These are phyloP conservation scores for Orbilia brochopaga DNA, from an alignment of 2,329 filamentous ascomycete species.

Conservation along the genomic window DNA sequence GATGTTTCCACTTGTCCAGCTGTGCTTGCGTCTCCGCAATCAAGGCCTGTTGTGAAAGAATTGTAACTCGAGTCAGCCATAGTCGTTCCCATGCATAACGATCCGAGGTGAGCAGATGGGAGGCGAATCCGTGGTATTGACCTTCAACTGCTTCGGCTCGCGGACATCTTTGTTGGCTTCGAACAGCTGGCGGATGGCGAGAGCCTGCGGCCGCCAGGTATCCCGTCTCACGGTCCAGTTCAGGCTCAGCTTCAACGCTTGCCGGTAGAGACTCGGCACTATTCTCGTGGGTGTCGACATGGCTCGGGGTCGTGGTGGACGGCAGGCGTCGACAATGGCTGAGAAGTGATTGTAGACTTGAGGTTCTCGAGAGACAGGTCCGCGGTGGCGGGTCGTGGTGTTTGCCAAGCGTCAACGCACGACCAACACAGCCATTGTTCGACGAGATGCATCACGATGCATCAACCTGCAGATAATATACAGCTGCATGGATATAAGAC, in stretches of 20 bases:
- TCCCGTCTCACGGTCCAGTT: conserved; percentile 95
- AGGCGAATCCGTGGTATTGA: conserved; percentile 58
- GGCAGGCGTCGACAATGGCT: not conserved
- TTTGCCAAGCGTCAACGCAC: too few relatives aligned
- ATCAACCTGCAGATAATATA: too few relatives aligned
- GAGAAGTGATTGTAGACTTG: not conserved
- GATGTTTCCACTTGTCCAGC: conserved; percentile 94
- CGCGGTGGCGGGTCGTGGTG: too few relatives aligned
- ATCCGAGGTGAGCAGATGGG: conserved; percentile 2
- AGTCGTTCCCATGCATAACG: not conserved
- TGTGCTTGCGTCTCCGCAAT: conserved; percentile 86
- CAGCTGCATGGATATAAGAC: too few relatives aligned
- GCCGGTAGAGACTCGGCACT: conserved; percentile 72
- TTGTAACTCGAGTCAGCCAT: conserved; percentile 36
- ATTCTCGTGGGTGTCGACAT: conserved; percentile 59
- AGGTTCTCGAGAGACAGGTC: not conserved
- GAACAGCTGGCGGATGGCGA: conserved; percentile 94
- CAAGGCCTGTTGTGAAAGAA: conserved; percentile 67
- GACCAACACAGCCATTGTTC: too few relatives aligned
- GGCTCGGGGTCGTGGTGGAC: conserved; percentile 51
- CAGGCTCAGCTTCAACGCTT: conserved; percentile 87
- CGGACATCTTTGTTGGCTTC: conserved; percentile 87
- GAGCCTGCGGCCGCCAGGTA: conserved; percentile 91
- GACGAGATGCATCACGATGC: too few relatives aligned
- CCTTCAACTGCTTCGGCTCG: conserved; percentile 84